Conservation (phyloP, 306 rosid species). For the Quercus cerris region DNA sequence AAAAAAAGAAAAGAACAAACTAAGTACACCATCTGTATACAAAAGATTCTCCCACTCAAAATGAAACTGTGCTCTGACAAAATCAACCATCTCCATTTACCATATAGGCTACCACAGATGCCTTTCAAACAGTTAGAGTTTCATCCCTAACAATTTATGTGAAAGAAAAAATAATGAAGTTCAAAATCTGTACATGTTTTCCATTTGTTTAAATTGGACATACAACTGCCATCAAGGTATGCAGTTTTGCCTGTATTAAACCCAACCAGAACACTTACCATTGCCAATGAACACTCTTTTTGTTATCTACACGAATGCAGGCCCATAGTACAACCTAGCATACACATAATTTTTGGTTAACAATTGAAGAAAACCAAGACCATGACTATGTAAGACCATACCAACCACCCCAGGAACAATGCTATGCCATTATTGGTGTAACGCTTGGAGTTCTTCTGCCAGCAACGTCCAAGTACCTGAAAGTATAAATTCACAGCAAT, state of each 20-base stretch:
- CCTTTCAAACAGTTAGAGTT: background rate
- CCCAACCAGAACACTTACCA: background rate
- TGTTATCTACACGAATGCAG: background rate
- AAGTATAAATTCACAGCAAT: conserved; percentile 16
- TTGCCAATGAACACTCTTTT: background rate
- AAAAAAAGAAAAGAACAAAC: background rate
- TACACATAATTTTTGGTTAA: background rate
- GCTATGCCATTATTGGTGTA: conserved; percentile 72
- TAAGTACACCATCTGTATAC: background rate
- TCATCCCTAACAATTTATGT: background rate
- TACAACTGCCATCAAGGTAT: background rate
- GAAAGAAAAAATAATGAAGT: background rate
- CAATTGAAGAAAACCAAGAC: conserved; percentile 12
- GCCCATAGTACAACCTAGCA: conserved; percentile 8
- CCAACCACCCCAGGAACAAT: conserved; percentile 95
- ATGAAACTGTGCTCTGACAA: background rate
- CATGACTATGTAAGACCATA: conserved; percentile 45
- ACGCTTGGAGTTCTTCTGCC: conserved; percentile 64
- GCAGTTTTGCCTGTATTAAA: background rate
- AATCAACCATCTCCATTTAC: background rate
- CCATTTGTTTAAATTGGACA: background rate
- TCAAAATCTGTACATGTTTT: background rate
- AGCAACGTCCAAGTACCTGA: conserved; percentile 77
- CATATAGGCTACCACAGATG: background rate
- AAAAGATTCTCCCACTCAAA: too few species aligned